Conservation (phyloP, 202 grass and related monocot genomes). For the Tripidium arundinaceum region DNA sequence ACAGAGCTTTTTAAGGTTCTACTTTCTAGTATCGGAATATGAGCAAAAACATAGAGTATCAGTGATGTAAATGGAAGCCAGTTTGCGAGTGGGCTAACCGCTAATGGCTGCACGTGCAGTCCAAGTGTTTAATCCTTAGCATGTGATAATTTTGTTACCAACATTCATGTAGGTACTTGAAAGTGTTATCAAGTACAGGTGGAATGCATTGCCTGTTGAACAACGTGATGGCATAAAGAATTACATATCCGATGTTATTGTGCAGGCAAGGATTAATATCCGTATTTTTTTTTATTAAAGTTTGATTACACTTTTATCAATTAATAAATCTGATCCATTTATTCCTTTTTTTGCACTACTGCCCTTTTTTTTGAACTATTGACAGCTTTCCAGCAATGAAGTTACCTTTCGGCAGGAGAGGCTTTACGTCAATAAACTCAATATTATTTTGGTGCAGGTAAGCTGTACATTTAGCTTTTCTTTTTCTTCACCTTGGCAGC, state of each 20-base stretch:
- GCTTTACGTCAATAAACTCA: constrained; percentile 99
- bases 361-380: constrained; percentile 9
- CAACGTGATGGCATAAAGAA: constrained; percentile 99
- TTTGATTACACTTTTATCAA: background rate
- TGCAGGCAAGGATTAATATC: constrained; percentile 52
- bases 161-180: constrained; percentile 73
- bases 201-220: constrained; percentile 91
- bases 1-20: background rate
- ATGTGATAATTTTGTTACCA: constrained; percentile 29
- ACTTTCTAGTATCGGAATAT: background rate
- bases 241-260: constrained; percentile 97
- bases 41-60: background rate
- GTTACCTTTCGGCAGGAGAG: constrained; percentile 84
- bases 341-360: background rate
- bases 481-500: background rate
- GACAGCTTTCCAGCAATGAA: constrained; percentile 94
- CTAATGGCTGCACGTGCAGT: background rate
- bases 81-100: background rate
- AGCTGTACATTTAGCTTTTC: constrained; percentile 19
- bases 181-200: constrained; percentile 99
- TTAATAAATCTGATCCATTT: constrained; percentile 30
- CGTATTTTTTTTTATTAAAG: constrained; percentile 5
- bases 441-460: constrained; percentile 99
- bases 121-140: background rate
- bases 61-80: background rate